Percentiles rank a stretch among this genome's conserved stretches.
These are phyloP conservation scores for Lecanicillium sp. DNA, from an alignment of 2,329 filamentous ascomycete species.

Conservation along the genomic window DNA sequence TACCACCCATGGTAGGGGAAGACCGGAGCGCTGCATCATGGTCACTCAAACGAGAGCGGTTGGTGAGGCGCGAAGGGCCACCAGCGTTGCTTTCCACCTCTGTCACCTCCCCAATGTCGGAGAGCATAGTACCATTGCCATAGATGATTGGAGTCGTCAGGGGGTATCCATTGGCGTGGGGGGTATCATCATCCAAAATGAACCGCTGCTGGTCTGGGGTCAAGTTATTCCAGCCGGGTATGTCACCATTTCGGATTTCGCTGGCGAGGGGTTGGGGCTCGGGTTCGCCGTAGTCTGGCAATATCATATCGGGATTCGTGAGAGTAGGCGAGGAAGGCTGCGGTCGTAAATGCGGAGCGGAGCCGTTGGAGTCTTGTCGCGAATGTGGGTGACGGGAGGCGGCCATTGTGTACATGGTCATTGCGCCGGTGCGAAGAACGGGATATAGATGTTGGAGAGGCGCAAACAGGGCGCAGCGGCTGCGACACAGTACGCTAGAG, in stretches of 20 bases:
- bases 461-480: background rate
- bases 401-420: slow-evolving; percentile 10
- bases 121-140: slow-evolving; percentile 61
- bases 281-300: slow-evolving; percentile 63
- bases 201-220: slow-evolving; percentile 32
- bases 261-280: slow-evolving; percentile 42
- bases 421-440: background rate
- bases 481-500: too few relatives aligned
- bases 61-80: slow-evolving; percentile 29
- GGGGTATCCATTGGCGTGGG: slow-evolving; percentile 36
- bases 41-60: slow-evolving; percentile 15
- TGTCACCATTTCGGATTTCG: slow-evolving; percentile 3
- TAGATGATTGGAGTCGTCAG: slow-evolving; percentile 59
- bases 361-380: slow-evolving; percentile 19
- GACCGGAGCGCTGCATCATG: slow-evolving; percentile 29
- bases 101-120: slow-evolving; percentile 53
- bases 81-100: slow-evolving; percentile 44
- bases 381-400: slow-evolving; percentile 18
- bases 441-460: background rate
- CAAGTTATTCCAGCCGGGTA: slow-evolving; percentile 44
- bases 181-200: slow-evolving; percentile 22
- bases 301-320: slow-evolving; percentile 90
- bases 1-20: slow-evolving; percentile 36
- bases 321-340: slow-evolving; percentile 72
- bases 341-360: slow-evolving; percentile 30